Evolutionary conservation across 495 filamentous ascomycete species (phyloP).

Genomic region (Acidomyces sp.): DNA sequence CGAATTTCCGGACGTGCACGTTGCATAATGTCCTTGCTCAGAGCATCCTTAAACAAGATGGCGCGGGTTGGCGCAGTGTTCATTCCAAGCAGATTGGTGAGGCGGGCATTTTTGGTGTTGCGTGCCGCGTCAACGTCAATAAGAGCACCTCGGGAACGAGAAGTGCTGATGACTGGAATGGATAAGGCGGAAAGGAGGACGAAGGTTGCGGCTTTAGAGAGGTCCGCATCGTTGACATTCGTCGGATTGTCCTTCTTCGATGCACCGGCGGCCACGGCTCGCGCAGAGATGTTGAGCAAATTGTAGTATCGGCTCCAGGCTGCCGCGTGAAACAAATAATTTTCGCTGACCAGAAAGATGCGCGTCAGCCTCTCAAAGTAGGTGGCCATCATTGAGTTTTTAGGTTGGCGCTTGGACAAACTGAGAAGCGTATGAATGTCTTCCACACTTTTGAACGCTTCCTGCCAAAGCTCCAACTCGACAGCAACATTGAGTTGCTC

Average conservation of each 20-base stretch:
- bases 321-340: constrained; percentile 97
- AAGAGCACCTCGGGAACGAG: constrained; percentile 85
- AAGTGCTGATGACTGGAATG: constrained; percentile 97
- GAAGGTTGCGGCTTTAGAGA: constrained; percentile 80
- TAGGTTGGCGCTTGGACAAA: constrained; percentile 97
- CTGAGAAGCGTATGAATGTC: constrained; percentile 98
- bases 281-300: constrained; percentile 81
- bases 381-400: constrained; percentile 99
- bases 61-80: constrained; percentile 73
- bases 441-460: constrained; percentile 96
- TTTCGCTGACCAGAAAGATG: constrained; percentile 97
- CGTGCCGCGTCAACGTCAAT: constrained; percentile 93
- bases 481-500: constrained; percentile 97
- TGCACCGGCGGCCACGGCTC: constrained; percentile 69
- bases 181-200: constrained; percentile 91
- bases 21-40: constrained; percentile 86
- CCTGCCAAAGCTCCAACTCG: constrained; percentile 96
- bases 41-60: constrained; percentile 83
- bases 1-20: constrained; percentile 86
- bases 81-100: constrained; percentile 94
- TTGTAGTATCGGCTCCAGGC: constrained; percentile 96
- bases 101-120: constrained; percentile 96
- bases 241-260: constrained; percentile 89
- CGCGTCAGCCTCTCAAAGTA: constrained; percentile 98
- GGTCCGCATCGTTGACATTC: constrained; percentile 64